Conservation (phyloP, 2,329 filamentous ascomycete genomes). For the Botrytis aclada region DNA sequence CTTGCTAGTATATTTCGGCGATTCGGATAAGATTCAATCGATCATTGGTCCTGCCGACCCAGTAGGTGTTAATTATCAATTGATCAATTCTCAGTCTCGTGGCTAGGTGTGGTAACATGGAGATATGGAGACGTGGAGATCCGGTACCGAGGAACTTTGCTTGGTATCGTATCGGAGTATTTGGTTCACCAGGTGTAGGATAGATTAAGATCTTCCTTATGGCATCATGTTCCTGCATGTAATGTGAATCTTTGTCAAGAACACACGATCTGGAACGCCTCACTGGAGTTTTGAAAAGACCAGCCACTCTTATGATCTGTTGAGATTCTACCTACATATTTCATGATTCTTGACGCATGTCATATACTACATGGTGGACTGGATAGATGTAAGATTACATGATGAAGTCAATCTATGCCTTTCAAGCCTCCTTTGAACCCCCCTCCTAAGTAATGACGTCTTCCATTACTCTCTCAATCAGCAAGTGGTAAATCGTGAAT, state of each 20-base stretch:
- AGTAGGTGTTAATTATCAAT: background rate
- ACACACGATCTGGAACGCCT: background rate
- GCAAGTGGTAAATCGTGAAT: background rate
- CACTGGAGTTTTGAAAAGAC: background rate
- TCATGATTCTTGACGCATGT: background rate
- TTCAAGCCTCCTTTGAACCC: background rate
- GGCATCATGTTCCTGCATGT: background rate
- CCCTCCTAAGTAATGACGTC: background rate
- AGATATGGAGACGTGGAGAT: background rate
- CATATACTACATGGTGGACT: background rate
- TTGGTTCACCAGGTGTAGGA: background rate
- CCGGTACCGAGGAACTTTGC: background rate
- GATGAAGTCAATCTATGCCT: background rate
- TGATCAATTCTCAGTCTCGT: background rate
- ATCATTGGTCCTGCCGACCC: background rate
- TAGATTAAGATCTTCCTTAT: background rate
- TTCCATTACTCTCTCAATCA: background rate
- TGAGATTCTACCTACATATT: background rate
- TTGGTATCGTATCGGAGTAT: background rate
- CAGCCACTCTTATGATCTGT: background rate
- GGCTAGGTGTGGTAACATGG: background rate
- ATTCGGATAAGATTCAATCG: background rate
- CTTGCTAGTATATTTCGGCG: constrained; percentile 7
- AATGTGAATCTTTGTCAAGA: background rate
- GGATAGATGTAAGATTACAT: background rate